Evolutionary conservation across 1,284 basidiomycete genomes (phyloP).

Genomic region (Ganoderma meredithae): DNA sequence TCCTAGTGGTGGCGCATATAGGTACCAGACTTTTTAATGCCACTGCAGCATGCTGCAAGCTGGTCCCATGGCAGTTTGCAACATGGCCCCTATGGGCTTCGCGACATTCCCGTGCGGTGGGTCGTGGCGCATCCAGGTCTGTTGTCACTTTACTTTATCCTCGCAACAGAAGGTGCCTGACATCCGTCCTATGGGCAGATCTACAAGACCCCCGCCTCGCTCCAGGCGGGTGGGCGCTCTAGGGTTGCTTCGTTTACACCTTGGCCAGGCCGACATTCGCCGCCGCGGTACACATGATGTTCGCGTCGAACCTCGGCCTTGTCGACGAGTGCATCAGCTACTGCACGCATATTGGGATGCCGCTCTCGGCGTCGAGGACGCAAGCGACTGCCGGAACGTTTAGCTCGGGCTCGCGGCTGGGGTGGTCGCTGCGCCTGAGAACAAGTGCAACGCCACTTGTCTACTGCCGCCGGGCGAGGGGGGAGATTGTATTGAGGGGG

Average conservation of each 20-base stretch:
- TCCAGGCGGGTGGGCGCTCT: conserved; percentile 13
- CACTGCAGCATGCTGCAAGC: conserved; percentile 32
- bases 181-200: background rate
- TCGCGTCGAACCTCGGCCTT: conserved; percentile 24
- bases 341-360: conserved; percentile 23
- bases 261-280: conserved; percentile 16
- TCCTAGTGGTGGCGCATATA: background rate
- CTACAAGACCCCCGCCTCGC: conserved; percentile 29
- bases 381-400: conserved; percentile 26
- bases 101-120: conserved; percentile 31
- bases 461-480: conserved; percentile 18
- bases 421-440: conserved; percentile 6
- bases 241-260: conserved; percentile 28
- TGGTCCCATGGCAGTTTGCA: conserved; percentile 29
- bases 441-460: conserved; percentile 23
- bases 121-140: conserved; percentile 28
- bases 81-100: conserved; percentile 31
- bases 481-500: conserved; percentile 23
- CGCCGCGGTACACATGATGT: conserved; percentile 19
- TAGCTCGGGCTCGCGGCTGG: conserved; percentile 12
- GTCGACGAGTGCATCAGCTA: conserved; percentile 22
- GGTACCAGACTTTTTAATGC: conserved; percentile 26
- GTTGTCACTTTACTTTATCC: no score
- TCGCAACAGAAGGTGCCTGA: no score
- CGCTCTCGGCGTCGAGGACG: conserved; percentile 23